Evolutionary conservation across 1,139 yeast species (phyloP), one percentile per base, ranked within the genome.

Genomic region (Schizosaccharomyces versatilis): DNA sequence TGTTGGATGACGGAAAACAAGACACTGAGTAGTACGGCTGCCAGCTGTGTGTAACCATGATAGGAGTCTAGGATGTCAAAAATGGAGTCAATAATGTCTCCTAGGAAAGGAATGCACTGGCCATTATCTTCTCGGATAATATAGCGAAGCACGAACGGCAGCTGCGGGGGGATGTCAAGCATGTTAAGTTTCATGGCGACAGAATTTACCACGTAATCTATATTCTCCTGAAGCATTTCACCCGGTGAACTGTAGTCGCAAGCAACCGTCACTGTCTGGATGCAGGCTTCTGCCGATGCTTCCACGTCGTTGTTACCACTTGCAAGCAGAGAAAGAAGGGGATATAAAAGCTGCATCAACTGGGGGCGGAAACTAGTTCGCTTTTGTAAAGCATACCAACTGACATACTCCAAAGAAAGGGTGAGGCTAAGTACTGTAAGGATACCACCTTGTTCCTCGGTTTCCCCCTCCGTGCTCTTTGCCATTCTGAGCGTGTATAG

Each of bases 141-240:
- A 6, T 84, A 79, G 55, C 81, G 71, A 38, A 86, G 68, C 1
- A 85, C 78, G 0, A 80, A 78, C 0, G 94, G 79, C 0, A 85
- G 74, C 41, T 85, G 71, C 0, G 94, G 90, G 0, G 88, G 78
- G 57, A 88, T 70, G 24, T 76, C 73, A 8, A 85, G 78, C 3
- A 82, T 76, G 36, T 84, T 77, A 55, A 90, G 69, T 59, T 75
- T 77, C 47, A 79, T 67, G 7, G 94, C 80, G 15, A 86, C 69
- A 0, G 86, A 69, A 65, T 90, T 96, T 10, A 86, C 69, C 36
- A 90, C 66, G 64, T 88, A 88, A 63, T 88, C 96, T 61, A 79
- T 75, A 64, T 88, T 88, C 47, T 77, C 79, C 47, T 73, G 63
- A 2, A 90, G 71, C 59, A 88, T 63, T 1, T 66, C 66, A 49